These are phyloP conservation scores for Xerocomellus chrysenteron DNA, from an alignment of 768 basidiomycete genomes.

Conservation along the genomic window DNA sequence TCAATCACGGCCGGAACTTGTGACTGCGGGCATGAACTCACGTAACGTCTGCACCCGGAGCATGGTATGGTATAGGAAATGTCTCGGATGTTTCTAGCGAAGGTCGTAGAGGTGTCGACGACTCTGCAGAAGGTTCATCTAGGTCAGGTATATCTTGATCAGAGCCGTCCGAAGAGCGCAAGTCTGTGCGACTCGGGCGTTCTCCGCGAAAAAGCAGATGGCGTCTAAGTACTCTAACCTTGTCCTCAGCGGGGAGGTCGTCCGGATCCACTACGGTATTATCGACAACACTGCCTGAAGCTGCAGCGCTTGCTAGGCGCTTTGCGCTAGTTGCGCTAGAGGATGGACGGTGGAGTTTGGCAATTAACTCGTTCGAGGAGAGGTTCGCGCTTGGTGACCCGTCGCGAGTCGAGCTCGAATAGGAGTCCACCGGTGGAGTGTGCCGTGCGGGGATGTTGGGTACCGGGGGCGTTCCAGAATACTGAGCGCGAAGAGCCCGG, in stretches of 20 bases:
- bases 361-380: slow-evolving; percentile 11
- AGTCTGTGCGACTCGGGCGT: slow-evolving; percentile 29
- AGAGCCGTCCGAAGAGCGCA: slow-evolving; percentile 22
- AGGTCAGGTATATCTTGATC: slow-evolving; percentile 20
- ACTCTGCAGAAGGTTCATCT: slow-evolving; percentile 22
- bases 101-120: slow-evolving; percentile 28
- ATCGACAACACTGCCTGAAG: slow-evolving; percentile 31
- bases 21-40: slow-evolving; percentile 44
- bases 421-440: slow-evolving; percentile 41
- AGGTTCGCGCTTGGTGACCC: slow-evolving; percentile 8
- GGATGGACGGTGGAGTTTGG: slow-evolving; percentile 22
- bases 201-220: slow-evolving; percentile 81
- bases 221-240: slow-evolving; percentile 72
- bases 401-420: slow-evolving; percentile 3
- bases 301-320: slow-evolving; percentile 30
- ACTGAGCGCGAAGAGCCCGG: slow-evolving; percentile 63
- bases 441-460: slow-evolving; percentile 56
- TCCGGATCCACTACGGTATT: slow-evolving; percentile 45
- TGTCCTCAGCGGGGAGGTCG: slow-evolving; percentile 76
- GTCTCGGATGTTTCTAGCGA: slow-evolving; percentile 55
- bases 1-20: slow-evolving; percentile 16
- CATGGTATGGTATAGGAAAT: slow-evolving; percentile 88
- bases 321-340: slow-evolving; percentile 42
- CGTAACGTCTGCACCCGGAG: slow-evolving; percentile 90
- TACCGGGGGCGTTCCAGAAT: slow-evolving; percentile 53